Evolutionary conservation across 176 grass and related monocot species (phyloP).

Genomic region (Chloris gayana): DNA sequence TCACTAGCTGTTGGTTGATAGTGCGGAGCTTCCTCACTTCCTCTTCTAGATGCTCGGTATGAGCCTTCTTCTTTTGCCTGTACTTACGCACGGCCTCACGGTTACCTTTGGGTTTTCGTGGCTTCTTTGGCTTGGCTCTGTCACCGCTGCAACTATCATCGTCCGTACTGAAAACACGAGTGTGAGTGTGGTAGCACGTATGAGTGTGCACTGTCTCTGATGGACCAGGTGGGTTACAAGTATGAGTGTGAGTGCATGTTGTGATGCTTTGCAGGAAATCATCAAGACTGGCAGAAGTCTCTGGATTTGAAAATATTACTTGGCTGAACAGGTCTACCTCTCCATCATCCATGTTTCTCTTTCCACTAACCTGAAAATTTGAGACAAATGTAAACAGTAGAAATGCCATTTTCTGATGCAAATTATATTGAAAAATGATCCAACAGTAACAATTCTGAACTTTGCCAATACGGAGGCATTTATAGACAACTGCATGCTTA

Average conservation of each 20-base stretch:
- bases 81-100: slow-evolving; percentile 67
- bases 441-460: too few relatives aligned
- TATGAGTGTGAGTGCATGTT: slow-evolving; percentile 68
- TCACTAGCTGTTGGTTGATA: slow-evolving; percentile 59
- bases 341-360: too few relatives aligned
- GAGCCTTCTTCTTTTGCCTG: slow-evolving; percentile 75
- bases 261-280: slow-evolving; percentile 39
- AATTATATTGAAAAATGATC: too few relatives aligned
- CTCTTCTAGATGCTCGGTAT: slow-evolving; percentile 53
- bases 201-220: slow-evolving; percentile 53
- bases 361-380: background rate
- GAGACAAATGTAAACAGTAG: background rate
- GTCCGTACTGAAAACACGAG: slow-evolving; percentile 40
- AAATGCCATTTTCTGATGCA: too few relatives aligned
- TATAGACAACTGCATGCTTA: too few relatives aligned
- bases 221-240: slow-evolving; percentile 52
- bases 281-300: slow-evolving; percentile 35
- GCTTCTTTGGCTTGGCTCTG: slow-evolving; percentile 36
- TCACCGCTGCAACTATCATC: slow-evolving; percentile 15
- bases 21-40: slow-evolving; percentile 48
- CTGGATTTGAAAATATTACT: slow-evolving; percentile 39
- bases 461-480: too few relatives aligned
- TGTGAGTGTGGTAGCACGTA: slow-evolving; percentile 74
- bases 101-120: slow-evolving; percentile 43
- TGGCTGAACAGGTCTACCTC: slow-evolving; percentile 57